Conservation (phyloP, 345 rosid genomes). For the Turritis glabra region DNA sequence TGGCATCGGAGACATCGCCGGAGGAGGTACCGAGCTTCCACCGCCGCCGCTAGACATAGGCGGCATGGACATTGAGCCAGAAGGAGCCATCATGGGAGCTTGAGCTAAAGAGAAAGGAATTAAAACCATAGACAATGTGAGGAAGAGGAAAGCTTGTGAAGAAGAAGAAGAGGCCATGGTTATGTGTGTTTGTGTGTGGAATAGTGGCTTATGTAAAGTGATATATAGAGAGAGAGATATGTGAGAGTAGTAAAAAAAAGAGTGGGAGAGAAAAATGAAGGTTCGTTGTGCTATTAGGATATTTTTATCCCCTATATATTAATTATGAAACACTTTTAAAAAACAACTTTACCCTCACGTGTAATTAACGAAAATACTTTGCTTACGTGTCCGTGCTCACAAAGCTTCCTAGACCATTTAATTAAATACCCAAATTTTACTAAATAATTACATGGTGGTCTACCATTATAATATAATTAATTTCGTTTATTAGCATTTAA, state of each 20-base stretch:
- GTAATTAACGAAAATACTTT: too few species aligned
- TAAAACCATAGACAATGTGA: conserved; percentile 34
- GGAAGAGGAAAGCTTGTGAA: conserved; percentile 27
- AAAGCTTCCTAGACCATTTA: too few species aligned
- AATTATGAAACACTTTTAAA: too few species aligned
- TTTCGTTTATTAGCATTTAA: too few species aligned
- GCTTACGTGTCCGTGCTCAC: too few species aligned
- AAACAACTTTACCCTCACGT: too few species aligned
- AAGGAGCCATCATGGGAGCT: conserved; percentile 42
- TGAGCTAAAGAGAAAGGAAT: conserved; percentile 33
- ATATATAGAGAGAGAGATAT: conserved; percentile 24
- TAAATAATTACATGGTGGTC: too few species aligned
- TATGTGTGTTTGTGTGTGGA: conserved; percentile 16
- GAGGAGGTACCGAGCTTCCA: not conserved
- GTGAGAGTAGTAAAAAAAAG: conserved; percentile 11
- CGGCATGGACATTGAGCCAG: conserved; percentile 40
- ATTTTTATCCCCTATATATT: too few species aligned
- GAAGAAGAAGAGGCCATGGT: conserved; percentile 27
- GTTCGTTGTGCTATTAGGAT: conserved; percentile 18
- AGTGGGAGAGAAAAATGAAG: conserved; percentile 33
- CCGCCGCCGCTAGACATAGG: conserved; percentile 29
- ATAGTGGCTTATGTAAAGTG: conserved; percentile 24
- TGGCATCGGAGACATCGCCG: conserved; percentile 25
- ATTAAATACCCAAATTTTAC: too few species aligned
- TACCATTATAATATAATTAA: too few species aligned